These are phyloP conservation scores for Trichoderma virens DNA, from an alignment of 495 filamentous ascomycete species.

Conservation along the genomic window DNA sequence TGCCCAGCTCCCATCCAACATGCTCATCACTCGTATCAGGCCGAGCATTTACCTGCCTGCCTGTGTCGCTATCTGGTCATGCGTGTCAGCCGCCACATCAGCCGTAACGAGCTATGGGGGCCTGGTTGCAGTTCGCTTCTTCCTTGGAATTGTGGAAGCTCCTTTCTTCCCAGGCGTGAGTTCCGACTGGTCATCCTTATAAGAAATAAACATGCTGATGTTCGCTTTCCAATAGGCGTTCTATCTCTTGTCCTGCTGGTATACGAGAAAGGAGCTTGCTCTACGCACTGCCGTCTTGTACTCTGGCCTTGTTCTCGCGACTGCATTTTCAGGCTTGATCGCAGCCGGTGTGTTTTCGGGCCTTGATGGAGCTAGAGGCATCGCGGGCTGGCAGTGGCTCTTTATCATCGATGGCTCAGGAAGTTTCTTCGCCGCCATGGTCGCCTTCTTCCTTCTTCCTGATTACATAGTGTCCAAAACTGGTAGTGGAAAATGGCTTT, in stretches of 20 bases:
- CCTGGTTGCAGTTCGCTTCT: slow-evolving; percentile 50
- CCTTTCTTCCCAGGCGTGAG: slow-evolving; percentile 36
- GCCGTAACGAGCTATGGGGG: slow-evolving; percentile 45
- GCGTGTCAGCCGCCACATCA: slow-evolving; percentile 47
- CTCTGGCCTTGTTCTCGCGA: slow-evolving; percentile 33
- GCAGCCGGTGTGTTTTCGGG: slow-evolving; percentile 31
- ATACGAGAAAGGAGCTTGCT: slow-evolving; percentile 43
- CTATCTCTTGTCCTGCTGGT: slow-evolving; percentile 40
- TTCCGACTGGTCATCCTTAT: slow-evolving; percentile 10
- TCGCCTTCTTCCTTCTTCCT: not conserved
- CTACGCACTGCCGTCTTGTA: slow-evolving; percentile 38
- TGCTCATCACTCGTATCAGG: slow-evolving; percentile 26
- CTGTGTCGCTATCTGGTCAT: slow-evolving; percentile 50
- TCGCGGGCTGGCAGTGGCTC: slow-evolving; percentile 28
- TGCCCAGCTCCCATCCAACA: slow-evolving; percentile 37
- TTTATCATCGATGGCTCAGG: slow-evolving; percentile 19
- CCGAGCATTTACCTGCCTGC: slow-evolving; percentile 34
- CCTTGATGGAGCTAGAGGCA: slow-evolving; percentile 20
- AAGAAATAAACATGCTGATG: slow-evolving; percentile 19
- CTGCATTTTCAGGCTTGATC: slow-evolving; percentile 43
- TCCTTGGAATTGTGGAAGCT: slow-evolving; percentile 50
- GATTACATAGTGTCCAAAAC: not conserved
- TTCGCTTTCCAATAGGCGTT: slow-evolving; percentile 39
- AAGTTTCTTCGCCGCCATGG: not conserved
- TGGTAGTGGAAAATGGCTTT: not conserved